Percentiles rank a stretch among this genome's conserved stretches.
These are phyloP conservation scores for Aspergillus thermomutatus DNA, from an alignment of 2,329 filamentous ascomycete genomes.

Conservation along the genomic window DNA sequence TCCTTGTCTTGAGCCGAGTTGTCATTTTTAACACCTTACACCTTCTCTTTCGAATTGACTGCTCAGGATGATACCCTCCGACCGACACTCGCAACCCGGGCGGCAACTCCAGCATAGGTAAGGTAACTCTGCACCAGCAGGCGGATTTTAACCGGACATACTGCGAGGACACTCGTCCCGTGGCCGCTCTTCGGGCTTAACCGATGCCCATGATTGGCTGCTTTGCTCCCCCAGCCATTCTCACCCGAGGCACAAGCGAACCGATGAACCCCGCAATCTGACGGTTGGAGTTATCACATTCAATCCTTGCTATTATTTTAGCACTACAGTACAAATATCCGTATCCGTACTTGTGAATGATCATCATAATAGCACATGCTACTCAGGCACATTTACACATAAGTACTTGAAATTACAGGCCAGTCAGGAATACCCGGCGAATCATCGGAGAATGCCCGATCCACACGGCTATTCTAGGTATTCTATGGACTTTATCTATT, in stretches of 20 bases:
- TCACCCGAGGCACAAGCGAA: conserved; percentile 17
- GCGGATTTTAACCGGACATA: conserved; percentile 20
- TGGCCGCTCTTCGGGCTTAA: conserved; percentile 16
- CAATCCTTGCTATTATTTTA: background rate
- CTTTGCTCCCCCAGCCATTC: conserved; percentile 2
- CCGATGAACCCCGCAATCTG: conserved; percentile 16
- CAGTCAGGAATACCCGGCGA: background rate
- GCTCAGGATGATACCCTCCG: conserved; percentile 7
- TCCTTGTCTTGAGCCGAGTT: too few relatives aligned
- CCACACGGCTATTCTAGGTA: background rate
- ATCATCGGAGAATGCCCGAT: background rate
- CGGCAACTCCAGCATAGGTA: conserved; percentile 7
- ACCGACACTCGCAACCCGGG: conserved; percentile 1
- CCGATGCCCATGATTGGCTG: conserved; percentile 13
- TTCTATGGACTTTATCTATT: too few relatives aligned
- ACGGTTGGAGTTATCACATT: conserved; percentile 1
- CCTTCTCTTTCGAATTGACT: too few relatives aligned
- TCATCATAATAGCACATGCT: too few relatives aligned
- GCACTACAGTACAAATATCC: too few relatives aligned
- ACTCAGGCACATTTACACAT: too few relatives aligned
- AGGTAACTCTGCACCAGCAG: too few relatives aligned
- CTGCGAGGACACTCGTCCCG: conserved; percentile 5
- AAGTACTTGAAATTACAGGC: too few relatives aligned
- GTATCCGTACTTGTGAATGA: too few relatives aligned
- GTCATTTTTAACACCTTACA: too few relatives aligned